Evolutionary conservation across 2,329 filamentous ascomycete genomes (phyloP), one percentile per base, ranked within the genome.

Genomic region (Fusarium sp.): DNA sequence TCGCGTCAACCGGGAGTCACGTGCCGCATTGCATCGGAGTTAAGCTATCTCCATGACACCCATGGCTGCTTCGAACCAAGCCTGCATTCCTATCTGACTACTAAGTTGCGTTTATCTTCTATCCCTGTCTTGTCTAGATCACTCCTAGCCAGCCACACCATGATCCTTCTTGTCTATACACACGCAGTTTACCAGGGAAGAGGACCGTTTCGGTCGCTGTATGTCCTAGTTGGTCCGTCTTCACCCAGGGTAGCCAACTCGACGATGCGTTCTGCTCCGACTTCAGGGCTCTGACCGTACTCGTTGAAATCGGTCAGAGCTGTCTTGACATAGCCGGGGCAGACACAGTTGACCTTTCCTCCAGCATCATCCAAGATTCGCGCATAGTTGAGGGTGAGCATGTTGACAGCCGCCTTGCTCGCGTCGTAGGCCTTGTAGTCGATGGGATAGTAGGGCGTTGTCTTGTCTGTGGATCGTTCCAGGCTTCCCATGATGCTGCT

Each of bases 341-440:
- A 85, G 9, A 79, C 80, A 5, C 75, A 66, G 60, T 84, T 85
- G 47, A 83, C 80, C 63, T 79, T 80, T 20, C 78, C 82, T 10
- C 78, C 79, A 5, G 71, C 56, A 22, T 78, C 77, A 6, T 79
- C 73, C 40, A 85, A 36, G 13, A 79, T 76, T 1, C 79, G 71
- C 1, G 76, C 78, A 57, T 82, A 85, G 57, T 82, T 80, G 5
- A 82, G 20, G 35, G 76, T 78, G 4, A 86, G 71, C 80, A 85
- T 85, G 33, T 86, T 84, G 11, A 86, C 27, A 0, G 84, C 85
- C 1, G 84, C 82, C 69, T 87, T 87, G 75, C 82, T 85, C 6
- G 78, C 71, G 14, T 82, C 76, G 63, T 87, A 86, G 1, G 78
- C 75, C 36, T 79, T 82, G 56, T 77, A 81, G 6, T 81, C 79